phyloP scores from a whole-genome alignment of 1,284 basidiomycete genomes.

The Blastosporella zonata region DNA sequence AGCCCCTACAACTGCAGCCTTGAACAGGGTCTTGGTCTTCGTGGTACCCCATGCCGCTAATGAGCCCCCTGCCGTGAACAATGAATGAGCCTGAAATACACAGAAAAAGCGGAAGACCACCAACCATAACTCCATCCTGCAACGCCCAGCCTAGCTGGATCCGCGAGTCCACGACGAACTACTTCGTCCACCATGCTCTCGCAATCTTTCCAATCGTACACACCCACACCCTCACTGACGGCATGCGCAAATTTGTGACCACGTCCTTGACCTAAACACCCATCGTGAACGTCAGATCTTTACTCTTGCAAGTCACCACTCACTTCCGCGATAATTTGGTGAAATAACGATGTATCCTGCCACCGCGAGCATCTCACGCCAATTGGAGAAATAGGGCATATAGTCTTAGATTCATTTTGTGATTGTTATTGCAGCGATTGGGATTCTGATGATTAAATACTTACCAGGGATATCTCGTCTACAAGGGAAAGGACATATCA shows the following conservation, averaged over 20 bases:
- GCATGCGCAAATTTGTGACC: no score
- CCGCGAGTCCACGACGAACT: conserved; percentile 27
- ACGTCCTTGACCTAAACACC: no score
- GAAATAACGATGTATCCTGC: conserved; percentile 31
- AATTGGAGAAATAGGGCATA: conserved; percentile 35
- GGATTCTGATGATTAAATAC: not conserved
- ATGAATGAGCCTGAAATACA: no score
- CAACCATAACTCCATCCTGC: conserved; percentile 35
- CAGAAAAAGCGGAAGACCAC: conserved; percentile 2
- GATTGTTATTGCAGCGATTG: not conserved
- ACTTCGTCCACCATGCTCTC: conserved; percentile 33
- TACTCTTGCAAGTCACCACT: conserved; percentile 13
- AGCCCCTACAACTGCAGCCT: conserved; percentile 31
- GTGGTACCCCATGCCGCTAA: conserved; percentile 33
- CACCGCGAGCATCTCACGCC: conserved; percentile 31
- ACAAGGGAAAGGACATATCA: not conserved
- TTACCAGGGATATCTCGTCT: conserved; percentile 30
- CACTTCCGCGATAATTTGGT: conserved; percentile 33
- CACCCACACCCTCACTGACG: no score
- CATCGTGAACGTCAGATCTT: conserved; percentile 17
- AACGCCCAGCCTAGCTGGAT: conserved; percentile 27
- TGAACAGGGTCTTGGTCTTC: conserved; percentile 29
- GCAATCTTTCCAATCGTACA: no score
- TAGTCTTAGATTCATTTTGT: conserved; percentile 23
- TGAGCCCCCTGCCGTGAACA: no score